phyloP scores from a whole-genome alignment of 768 basidiomycete species.

The Ramaria sp. region DNA sequence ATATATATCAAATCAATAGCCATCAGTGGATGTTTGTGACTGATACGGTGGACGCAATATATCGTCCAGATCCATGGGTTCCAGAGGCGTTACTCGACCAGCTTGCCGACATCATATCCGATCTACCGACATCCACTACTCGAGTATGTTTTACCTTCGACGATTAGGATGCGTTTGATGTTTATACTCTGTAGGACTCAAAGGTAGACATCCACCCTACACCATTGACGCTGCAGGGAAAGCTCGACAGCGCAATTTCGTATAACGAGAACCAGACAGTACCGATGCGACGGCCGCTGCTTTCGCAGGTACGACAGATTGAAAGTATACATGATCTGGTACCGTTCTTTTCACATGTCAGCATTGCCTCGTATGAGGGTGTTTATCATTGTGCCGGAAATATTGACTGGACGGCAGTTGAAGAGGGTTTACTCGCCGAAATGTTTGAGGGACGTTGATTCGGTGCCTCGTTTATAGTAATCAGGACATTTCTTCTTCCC shows the following conservation, averaged over 20 bases:
- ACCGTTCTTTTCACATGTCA: slow-evolving; percentile 89
- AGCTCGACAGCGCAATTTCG: slow-evolving; percentile 3
- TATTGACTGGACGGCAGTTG: slow-evolving; percentile 86
- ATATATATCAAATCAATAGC: slow-evolving; percentile 16
- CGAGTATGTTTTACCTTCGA: not conserved
- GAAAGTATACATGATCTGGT: slow-evolving; percentile 76
- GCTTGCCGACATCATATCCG: slow-evolving; percentile 72
- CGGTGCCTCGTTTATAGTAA: too few relatives aligned
- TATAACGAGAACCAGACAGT: slow-evolving; percentile 19
- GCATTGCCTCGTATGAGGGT: slow-evolving; percentile 18
- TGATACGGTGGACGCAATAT: slow-evolving; percentile 92
- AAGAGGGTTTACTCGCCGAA: slow-evolving; percentile 69
- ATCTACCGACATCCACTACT: slow-evolving; percentile 32
- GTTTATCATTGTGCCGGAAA: slow-evolving; percentile 71
- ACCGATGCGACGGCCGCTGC: slow-evolving; percentile 60
- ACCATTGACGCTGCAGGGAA: slow-evolving; percentile 1
- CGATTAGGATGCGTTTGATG: too few relatives aligned
- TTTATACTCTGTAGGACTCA: not conserved
- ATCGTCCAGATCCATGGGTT: slow-evolving; percentile 56
- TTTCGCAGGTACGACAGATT: slow-evolving; percentile 59
- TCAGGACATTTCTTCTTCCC: too few relatives aligned
- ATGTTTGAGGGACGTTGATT: slow-evolving; percentile 56
- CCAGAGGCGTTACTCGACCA: slow-evolving; percentile 89
- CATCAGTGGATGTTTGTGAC: slow-evolving; percentile 99
- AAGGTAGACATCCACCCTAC: not conserved